Base-by-base conservation (phyloP, 768 basidiomycete genomes). In the Boletus reticuloceps region DNA sequence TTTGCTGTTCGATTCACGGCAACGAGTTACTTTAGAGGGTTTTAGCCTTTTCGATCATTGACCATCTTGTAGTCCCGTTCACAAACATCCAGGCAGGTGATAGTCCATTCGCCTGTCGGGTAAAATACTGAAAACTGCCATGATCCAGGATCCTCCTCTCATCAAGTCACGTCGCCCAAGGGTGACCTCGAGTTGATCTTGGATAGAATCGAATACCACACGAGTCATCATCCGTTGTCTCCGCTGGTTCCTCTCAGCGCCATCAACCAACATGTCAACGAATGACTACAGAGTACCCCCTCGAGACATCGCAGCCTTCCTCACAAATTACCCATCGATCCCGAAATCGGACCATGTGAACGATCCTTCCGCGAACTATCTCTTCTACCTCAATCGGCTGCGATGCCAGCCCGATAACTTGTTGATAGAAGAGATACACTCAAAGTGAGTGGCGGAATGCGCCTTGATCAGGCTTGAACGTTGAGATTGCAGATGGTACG, bases 391-490 rank as follows among this genome's bases (percentile, higher is more conserved):
- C 43, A 84, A 85, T 66, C 74, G 60, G 25, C 61, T 74, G 41
- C 78, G 78, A 40, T 89, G 85, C 64, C 75, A 71, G 14, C 89
- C 88, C 20, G 86, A 88, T 68, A 73, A 80, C 58, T 68, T 82
- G 22, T 70, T 77, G 46, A 80, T 90, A 62, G 81, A 85, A 47
- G 82, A 88, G 57, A 75, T 89, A 17, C 85, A 85, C 63, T 69
- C 78, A 44, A 71, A 76, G 87, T 88, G 62, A 56, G 76, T 41
- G 11, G 17, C 32, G 34, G 40, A 34, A 34, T 42, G 45, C 25
- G 29, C 27, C 34, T 22, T 31, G 37, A 47, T 38, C 44, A 20
- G 6, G 22, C 22, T 49, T 32, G 46, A 27, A 19, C 41, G 50
- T 25, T n/a, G 56, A 47, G 54, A 55, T 47, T 54, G 22, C 50